A percentile compares a stretch with the other conserved stretches of the same genome.
Evolutionary conservation across 495 filamentous ascomycete species (phyloP).

Genomic region (Chaetomium fimeti): DNA sequence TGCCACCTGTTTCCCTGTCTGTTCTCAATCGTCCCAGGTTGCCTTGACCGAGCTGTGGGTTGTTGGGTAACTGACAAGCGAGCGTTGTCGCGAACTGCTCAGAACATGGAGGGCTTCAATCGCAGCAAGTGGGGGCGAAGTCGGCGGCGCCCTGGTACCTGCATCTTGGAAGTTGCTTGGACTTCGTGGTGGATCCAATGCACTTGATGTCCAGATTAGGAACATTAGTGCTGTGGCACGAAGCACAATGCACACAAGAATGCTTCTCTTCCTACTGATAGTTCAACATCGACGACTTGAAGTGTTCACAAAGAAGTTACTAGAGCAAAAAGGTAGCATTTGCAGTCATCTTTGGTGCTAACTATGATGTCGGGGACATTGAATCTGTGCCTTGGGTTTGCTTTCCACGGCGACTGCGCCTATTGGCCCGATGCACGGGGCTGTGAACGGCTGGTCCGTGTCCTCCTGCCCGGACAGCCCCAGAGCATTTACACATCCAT

Average conservation of each 20-base stretch:
- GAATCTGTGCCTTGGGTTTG: neutral
- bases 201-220: too few species aligned
- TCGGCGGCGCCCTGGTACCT: neutral
- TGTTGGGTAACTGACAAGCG: constrained; percentile 21
- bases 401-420: neutral
- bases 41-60: constrained; percentile 17
- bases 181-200: too few species aligned
- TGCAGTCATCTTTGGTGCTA: too few species aligned
- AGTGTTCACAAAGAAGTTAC: too few species aligned
- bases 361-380: neutral
- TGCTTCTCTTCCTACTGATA: too few species aligned
- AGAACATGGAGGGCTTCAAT: neutral
- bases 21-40: constrained; percentile 1
- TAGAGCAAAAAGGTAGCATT: too few species aligned
- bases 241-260: too few species aligned
- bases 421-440: neutral
- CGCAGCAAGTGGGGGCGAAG: neutral
- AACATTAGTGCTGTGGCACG: too few species aligned
- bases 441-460: constrained; percentile 35
- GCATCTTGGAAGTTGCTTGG: neutral
- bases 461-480: neutral
- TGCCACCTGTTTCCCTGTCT: neutral
- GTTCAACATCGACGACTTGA: too few species aligned
- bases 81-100: constrained; percentile 14
- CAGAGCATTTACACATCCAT: neutral